Evolutionary conservation across 2,329 filamentous ascomycete genomes (phyloP).

Genomic region (Fusarium piperis): DNA sequence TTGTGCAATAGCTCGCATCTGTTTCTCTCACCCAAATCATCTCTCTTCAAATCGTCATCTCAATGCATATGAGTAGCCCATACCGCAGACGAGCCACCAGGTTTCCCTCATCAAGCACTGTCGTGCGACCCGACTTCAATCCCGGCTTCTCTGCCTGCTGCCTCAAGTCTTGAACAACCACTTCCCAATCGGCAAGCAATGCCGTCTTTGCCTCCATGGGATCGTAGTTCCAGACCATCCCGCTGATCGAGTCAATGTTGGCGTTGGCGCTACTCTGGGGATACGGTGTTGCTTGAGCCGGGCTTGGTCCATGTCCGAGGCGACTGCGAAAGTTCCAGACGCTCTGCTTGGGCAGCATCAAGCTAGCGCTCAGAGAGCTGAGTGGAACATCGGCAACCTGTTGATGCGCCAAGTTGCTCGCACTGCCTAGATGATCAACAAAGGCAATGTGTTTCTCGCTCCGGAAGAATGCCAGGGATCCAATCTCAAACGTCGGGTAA

Average conservation of each 20-base stretch:
- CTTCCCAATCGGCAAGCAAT: conserved; percentile 50
- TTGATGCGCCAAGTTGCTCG: conserved; percentile 60
- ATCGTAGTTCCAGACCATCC: conserved; percentile 8
- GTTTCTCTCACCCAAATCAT: conserved; percentile 26
- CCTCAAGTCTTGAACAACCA: conserved; percentile 50
- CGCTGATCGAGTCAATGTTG: conserved; percentile 15
- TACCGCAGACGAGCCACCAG: conserved; percentile 33
- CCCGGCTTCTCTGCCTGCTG: conserved; percentile 48
- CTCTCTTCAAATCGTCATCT: conserved; percentile 20
- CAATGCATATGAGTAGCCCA: conserved; percentile 12
- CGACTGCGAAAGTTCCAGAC: conserved; percentile 57
- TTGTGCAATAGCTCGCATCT: conserved; percentile 29
- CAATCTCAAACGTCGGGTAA: conserved; percentile 65
- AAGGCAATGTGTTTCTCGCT: conserved; percentile 57
- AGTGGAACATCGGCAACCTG: conserved; percentile 59
- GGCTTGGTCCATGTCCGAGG: conserved; percentile 26
- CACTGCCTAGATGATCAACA: conserved; percentile 59
- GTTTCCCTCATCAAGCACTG: conserved; percentile 52
- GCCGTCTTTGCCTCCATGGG: conserved; percentile 40
- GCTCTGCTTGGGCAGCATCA: conserved; percentile 61
- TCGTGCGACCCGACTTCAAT: conserved; percentile 52
- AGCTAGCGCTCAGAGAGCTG: conserved; percentile 63
- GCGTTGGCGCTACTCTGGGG: conserved; percentile 34
- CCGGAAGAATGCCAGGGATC: conserved; percentile 61
- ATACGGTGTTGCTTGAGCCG: conserved; percentile 38